Base-by-base conservation (phyloP, 2,329 filamentous ascomycete genomes). In the Cladosporium sp. region DNA sequence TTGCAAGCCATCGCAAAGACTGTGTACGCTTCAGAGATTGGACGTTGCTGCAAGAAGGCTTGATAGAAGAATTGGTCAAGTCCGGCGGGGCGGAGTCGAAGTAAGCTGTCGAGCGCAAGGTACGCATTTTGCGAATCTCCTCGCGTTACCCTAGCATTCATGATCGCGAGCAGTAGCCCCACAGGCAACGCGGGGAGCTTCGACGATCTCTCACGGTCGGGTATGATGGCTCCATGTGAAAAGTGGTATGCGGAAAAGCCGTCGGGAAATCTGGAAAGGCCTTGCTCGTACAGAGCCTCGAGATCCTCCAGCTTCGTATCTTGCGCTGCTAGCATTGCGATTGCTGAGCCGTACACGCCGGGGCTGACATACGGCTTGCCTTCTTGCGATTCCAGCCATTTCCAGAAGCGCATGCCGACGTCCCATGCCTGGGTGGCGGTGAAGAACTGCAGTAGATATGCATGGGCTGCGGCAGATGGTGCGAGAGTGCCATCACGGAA, bases 81-180 rank as follows among this genome's bases (percentile, higher is more conserved):
- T 12, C n/a, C 33, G 5, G n/a, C 39, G 2, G 76, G 76, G 51
- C 69, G 72, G 5, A 78, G 63, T 20, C 76, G 68, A 5, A 78
- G 59, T 2, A 67, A 65, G 8, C 72, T 72, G 57, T 79, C 77
- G 3, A 79, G 62, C 4, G 68, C 71, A 15, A 78, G 64, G 53
- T 79, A 79, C 1, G 75, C 73, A 8, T 66, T 68, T 32, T 62
- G 67, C 64, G 73, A 73, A 45, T 78, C 72, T 15, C 72, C 69
- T 27, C 66, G 59, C 4, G 73, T 57, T 3, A 77, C 53, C 36
- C 76, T 69, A 3, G 76, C 76, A 1, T 67, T 71, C 38, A 72
- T 59, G 38, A 78, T 77, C 5, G 73, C 72, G 53, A 74, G 72
- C 2, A 78, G 61, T 9, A 78, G 62, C 18, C 63, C 59, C 15